Base-by-base conservation (phyloP, 768 basidiomycete genomes). In the Calocera viscosa region DNA sequence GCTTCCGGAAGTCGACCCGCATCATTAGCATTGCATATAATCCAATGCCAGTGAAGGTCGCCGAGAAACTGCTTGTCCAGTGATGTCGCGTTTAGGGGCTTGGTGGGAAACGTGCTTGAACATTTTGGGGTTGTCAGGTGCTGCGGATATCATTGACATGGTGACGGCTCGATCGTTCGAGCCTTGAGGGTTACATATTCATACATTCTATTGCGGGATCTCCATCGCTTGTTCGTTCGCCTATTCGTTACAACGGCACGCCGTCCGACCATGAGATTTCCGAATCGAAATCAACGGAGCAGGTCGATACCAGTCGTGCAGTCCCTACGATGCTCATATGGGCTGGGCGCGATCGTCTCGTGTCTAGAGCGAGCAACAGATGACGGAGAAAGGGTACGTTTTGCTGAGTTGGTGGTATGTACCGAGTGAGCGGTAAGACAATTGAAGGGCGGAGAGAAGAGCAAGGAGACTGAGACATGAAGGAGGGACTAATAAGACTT, bases 311-410 rank as follows among this genome's bases (percentile, higher is more conserved):
- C 35, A 14, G 14, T 38, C 35, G 35, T 38, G 35, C 35, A 5
- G 35, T 38, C 7, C 35, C 7, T 38, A 38, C 35, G 35, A 38
- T 5, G 35, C 35, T 38, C 35, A 5, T 38, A 38, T 14, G 35
- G 35, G 35, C 35, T 38, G 14, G 7, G 35, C 7, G 43, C 43
- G 43, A 8, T 19, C 43, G 24, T 19, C 19, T 47, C 43, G 16
- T 47, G 43, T 47, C 43, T 47, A 47, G 43, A 47, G 24, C 43
- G 43, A 47, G 43, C 43, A 47, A 47, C 43, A 47, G 43, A 47
- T 47, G 43, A 47, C 19, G 43, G 43, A 47, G 43, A 47, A 47
- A 47, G 43, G 43, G 43, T 47, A 47, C 8, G 43, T 47, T 47
- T 47, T 47, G 43, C 19, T 17, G 43, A 19, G 43, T 47, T 47